phyloP scores from a whole-genome alignment of 1,139 yeast genomes.

The Kluyveromyces sp. region DNA sequence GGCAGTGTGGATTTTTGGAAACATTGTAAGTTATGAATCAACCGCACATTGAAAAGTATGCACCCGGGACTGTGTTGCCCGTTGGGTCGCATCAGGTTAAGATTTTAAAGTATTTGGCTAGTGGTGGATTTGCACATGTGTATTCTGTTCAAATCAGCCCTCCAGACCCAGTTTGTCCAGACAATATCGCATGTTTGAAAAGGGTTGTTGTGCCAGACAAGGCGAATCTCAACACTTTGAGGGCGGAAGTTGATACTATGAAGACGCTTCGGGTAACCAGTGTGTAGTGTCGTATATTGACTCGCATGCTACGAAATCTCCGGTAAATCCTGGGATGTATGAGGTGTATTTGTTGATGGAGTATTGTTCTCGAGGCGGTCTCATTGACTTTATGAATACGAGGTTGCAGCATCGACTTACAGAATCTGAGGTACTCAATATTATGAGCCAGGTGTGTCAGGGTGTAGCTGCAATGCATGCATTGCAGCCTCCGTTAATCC shows the following conservation, averaged over 20 bases:
- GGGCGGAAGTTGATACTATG: conserved; percentile 77
- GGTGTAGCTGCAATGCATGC: conserved; percentile 72
- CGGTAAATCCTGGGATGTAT: conserved; percentile 40
- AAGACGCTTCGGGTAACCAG: conserved; percentile 47
- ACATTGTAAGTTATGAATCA: conserved; percentile 17
- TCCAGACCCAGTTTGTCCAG: conserved; percentile 22
- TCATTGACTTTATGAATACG: conserved; percentile 68
- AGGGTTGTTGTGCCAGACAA: conserved; percentile 70
- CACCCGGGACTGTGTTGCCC: conserved; percentile 22
- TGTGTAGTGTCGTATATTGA: conserved; percentile 64
- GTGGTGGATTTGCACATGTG: conserved; percentile 52
- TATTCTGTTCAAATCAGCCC: conserved; percentile 49
- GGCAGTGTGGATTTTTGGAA: background rate
- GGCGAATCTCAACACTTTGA: conserved; percentile 50
- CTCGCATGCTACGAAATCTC: conserved; percentile 65
- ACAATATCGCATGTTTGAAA: conserved; percentile 56
- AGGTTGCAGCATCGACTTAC: conserved; percentile 55
- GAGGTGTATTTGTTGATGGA: conserved; percentile 77
- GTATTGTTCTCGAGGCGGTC: conserved; percentile 61
- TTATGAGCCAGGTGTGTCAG: conserved; percentile 57
- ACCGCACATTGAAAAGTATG: conserved; percentile 21
- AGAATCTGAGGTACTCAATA: conserved; percentile 55
- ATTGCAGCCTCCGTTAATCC: conserved; percentile 47
- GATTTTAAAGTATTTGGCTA: conserved; percentile 26
- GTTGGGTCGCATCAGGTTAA: conserved; percentile 32